Conservation (phyloP, 2,329 filamentous ascomycete species). For the Penicillium sp. region DNA sequence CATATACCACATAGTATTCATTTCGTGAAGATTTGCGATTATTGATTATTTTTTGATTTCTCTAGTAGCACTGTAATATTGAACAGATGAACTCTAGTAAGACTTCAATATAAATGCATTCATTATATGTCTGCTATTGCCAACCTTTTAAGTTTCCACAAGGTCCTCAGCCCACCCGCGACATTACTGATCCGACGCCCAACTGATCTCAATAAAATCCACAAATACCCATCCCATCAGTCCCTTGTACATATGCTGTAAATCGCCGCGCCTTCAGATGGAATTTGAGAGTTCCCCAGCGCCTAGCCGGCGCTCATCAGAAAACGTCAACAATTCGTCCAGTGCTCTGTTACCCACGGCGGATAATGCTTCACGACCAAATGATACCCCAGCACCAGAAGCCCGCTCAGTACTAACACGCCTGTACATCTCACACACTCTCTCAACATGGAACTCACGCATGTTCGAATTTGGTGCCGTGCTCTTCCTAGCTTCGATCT, state of each 20-base stretch:
- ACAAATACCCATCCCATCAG: background rate
- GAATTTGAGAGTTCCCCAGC: background rate
- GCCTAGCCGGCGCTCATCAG: background rate
- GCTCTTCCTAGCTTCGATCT: constrained; percentile 56
- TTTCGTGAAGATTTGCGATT: background rate
- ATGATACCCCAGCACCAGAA: background rate
- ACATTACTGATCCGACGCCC: background rate
- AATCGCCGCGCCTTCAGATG: background rate
- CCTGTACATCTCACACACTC: constrained; percentile 48
- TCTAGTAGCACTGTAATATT: background rate
- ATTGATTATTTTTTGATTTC: background rate
- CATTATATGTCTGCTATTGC: background rate
- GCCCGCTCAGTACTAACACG: constrained; percentile 12
- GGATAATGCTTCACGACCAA: background rate
- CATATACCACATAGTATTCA: constrained; percentile 5
- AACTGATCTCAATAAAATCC: background rate
- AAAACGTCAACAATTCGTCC: background rate
- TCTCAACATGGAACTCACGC: constrained; percentile 60
- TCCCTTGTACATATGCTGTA: background rate
- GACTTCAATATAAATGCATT: background rate
- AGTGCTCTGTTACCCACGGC: background rate
- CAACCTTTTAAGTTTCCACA: background rate
- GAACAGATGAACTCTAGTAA: background rate
- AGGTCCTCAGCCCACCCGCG: constrained; percentile 4
- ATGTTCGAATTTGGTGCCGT: constrained; percentile 63